Conservation (phyloP, 148 eudicot species). For the Heliamphora exappendiculata region DNA sequence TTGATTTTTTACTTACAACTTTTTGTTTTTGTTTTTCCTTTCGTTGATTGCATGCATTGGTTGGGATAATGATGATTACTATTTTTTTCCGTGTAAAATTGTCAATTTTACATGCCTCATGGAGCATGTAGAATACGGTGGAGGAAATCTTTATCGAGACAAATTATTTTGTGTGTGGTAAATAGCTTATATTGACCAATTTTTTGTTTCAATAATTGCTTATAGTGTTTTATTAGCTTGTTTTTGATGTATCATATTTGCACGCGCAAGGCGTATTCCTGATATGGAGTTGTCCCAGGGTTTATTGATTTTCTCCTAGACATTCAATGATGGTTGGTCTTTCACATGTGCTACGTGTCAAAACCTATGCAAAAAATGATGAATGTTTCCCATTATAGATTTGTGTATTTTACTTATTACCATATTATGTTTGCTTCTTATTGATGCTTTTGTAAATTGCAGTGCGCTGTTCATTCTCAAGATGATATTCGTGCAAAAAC, state of each 20-base stretch:
- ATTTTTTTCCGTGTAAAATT: no score
- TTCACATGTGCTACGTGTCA: not conserved
- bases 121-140: no score
- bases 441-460: constrained; percentile 29
- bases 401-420: constrained; percentile 2
- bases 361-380: not conserved
- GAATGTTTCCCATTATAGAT: not conserved
- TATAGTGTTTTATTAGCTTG: constrained; percentile 3
- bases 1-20: no score
- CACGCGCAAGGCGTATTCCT: not conserved
- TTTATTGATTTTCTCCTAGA: no score
- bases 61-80: no score
- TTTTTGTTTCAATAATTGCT: not conserved
- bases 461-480: constrained; percentile 84
- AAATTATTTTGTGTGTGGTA: not conserved
- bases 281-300: not conserved
- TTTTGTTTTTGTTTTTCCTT: no score
- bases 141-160: no score
- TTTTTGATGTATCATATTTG: not conserved
- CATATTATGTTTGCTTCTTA: constrained; percentile 10
- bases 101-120: no score
- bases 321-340: not conserved
- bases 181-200: not conserved
- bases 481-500: constrained; percentile 90
- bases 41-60: no score